Conservation (phyloP, 169 alveolate species). For the Plasmodium yoelii region DNA sequence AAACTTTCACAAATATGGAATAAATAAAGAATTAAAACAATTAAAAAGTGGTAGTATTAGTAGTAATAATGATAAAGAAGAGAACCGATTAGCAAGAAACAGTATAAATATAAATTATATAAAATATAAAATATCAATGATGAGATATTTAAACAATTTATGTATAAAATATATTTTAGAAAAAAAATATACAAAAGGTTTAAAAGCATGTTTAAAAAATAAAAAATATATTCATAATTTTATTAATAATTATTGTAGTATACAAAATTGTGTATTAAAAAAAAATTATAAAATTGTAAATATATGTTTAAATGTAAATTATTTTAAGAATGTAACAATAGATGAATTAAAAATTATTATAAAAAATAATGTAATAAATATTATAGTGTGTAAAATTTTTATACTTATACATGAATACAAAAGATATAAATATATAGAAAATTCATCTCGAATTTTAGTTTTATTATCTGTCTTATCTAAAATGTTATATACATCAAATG, state of each 20-base stretch:
- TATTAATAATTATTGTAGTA: slow-evolving; percentile 38
- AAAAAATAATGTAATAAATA: slow-evolving; percentile 38
- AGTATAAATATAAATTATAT: slow-evolving; percentile 37
- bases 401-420: slow-evolving; percentile 46
- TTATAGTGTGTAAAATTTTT: slow-evolving; percentile 45
- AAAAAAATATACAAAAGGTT: slow-evolving; percentile 43
- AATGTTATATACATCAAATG: background rate
- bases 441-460: slow-evolving; percentile 34
- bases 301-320: slow-evolving; percentile 14
- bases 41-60: too few species aligned
- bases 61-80: too few species aligned
- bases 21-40: slow-evolving; percentile 39
- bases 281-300: slow-evolving; percentile 8
- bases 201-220: slow-evolving; percentile 52
- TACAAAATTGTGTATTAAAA: slow-evolving; percentile 13
- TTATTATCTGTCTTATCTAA: slow-evolving; percentile 39
- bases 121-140: slow-evolving; percentile 39
- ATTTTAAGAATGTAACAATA: slow-evolving; percentile 15
- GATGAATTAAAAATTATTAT: slow-evolving; percentile 44
- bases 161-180: slow-evolving; percentile 38
- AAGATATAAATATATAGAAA: slow-evolving; percentile 47
- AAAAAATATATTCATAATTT: slow-evolving; percentile 29
- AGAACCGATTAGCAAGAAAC: slow-evolving; percentile 8
- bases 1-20: slow-evolving; percentile 37
- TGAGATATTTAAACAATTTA: slow-evolving; percentile 26